Conservation (phyloP, 2,329 filamentous ascomycete genomes). For the Ceratocystis ficicola region DNA sequence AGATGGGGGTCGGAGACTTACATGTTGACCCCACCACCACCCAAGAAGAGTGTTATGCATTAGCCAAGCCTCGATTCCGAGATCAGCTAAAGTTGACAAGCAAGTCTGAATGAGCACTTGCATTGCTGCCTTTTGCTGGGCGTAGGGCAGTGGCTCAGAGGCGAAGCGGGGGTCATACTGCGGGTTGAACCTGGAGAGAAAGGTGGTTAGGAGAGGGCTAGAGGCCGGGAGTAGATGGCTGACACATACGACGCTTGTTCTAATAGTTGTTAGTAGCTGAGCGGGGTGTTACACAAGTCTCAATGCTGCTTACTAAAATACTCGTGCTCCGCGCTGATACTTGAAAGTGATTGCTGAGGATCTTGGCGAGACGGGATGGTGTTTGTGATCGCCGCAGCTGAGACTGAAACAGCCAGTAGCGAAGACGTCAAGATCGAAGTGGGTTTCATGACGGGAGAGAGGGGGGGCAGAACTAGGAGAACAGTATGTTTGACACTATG, state of each 20-base stretch:
- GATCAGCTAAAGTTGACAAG: slow-evolving; percentile 51
- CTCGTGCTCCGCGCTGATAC: background rate
- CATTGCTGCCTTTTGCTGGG: slow-evolving; percentile 49
- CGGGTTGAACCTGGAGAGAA: slow-evolving; percentile 25
- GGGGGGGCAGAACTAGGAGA: too few relatives aligned
- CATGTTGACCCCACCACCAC: slow-evolving; percentile 69
- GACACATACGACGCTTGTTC: slow-evolving; percentile 16
- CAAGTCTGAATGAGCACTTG: slow-evolving; percentile 60
- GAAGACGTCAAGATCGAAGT: background rate
- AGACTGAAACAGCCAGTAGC: slow-evolving; percentile 4
- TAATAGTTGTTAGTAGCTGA: background rate
- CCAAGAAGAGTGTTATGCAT: slow-evolving; percentile 74
- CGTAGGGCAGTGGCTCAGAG: slow-evolving; percentile 35
- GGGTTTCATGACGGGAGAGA: background rate
- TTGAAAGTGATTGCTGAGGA: background rate
- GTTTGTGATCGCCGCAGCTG: background rate
- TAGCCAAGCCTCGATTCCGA: slow-evolving; percentile 67
- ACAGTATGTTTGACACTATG: background rate
- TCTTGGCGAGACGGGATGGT: background rate
- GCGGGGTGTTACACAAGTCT: background rate
- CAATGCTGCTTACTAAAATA: slow-evolving; percentile 1
- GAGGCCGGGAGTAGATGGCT: background rate
- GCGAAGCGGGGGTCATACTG: slow-evolving; percentile 35
- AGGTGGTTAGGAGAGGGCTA: slow-evolving; percentile 14
- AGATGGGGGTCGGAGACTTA: slow-evolving; percentile 23